Conservation (phyloP, 176 grass and related monocot species). For the Oryza coarctata region DNA sequence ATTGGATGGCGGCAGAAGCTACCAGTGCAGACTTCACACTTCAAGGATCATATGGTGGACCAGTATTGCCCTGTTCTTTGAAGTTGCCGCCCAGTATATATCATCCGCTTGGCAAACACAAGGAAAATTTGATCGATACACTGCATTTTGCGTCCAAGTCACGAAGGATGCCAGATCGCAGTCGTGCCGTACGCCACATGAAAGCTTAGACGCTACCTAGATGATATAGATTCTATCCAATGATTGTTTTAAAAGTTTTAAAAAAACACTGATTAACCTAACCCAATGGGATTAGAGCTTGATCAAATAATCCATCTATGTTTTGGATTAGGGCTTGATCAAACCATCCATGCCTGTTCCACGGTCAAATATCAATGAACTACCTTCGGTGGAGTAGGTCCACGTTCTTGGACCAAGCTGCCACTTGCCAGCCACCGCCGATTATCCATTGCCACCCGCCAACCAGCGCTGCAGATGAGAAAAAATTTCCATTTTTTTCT, state of each 20-base stretch:
- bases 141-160: neutral
- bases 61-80: neutral
- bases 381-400: slow-evolving; percentile 9
- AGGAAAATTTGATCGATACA: neutral
- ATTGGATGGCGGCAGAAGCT: neutral
- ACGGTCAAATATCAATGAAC: neutral
- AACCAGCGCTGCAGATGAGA: neutral
- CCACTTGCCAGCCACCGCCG: neutral
- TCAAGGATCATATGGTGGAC: neutral
- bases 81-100: neutral
- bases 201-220: neutral
- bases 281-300: neutral
- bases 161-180: neutral
- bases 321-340: neutral
- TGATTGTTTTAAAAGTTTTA: no score
- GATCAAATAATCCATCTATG: neutral
- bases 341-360: neutral
- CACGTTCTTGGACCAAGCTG: slow-evolving; percentile 11
- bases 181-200: neutral
- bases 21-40: neutral
- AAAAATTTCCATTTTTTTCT: neutral
- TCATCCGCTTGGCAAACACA: neutral
- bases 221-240: neutral
- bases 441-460: neutral
- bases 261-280: neutral